Evolutionary conservation across 2,329 filamentous ascomycete genomes (phyloP).

Genomic region (Piedraia hortae): DNA sequence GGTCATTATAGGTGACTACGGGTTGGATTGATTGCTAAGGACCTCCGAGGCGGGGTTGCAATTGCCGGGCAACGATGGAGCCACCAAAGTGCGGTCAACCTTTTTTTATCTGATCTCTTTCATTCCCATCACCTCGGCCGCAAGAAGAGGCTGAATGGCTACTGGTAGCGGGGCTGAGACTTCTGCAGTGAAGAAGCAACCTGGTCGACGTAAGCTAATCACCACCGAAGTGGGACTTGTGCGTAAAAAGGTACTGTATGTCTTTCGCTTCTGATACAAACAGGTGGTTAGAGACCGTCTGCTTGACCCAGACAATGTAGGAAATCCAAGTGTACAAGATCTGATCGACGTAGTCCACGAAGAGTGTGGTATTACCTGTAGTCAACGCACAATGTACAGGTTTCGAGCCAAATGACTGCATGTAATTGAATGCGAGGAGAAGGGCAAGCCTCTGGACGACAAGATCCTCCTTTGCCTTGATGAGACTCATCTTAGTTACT

Average conservation of each 20-base stretch:
- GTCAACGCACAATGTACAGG: constrained; percentile 13
- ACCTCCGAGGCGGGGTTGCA: background rate
- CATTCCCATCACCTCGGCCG: too few relatives aligned
- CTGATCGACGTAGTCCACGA: constrained; percentile 12
- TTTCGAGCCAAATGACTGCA: constrained; percentile 12
- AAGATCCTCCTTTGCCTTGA: constrained; percentile 5
- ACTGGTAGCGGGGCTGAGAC: too few relatives aligned
- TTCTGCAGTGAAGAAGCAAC: constrained; percentile 13
- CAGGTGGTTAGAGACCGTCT: constrained; percentile 12
- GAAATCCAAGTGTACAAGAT: constrained; percentile 10
- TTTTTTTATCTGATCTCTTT: too few relatives aligned
- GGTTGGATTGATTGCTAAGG: constrained; percentile 4
- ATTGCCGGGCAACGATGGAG: background rate
- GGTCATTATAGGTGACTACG: constrained; percentile 19
- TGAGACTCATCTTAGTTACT: constrained; percentile 9
- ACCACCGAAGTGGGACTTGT: constrained; percentile 11
- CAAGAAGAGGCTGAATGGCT: too few relatives aligned
- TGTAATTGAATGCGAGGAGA: constrained; percentile 11
- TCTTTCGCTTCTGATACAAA: background rate
- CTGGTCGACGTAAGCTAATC: constrained; percentile 11
- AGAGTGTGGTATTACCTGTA: constrained; percentile 11
- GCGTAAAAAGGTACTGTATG: constrained; percentile 2
- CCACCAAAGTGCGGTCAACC: constrained; percentile 1
- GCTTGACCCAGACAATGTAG: constrained; percentile 9
- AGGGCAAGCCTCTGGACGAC: constrained; percentile 8